phyloP scores from a whole-genome alignment of 2,329 filamentous ascomycete species.

The Aspergillus eucalypticola region DNA sequence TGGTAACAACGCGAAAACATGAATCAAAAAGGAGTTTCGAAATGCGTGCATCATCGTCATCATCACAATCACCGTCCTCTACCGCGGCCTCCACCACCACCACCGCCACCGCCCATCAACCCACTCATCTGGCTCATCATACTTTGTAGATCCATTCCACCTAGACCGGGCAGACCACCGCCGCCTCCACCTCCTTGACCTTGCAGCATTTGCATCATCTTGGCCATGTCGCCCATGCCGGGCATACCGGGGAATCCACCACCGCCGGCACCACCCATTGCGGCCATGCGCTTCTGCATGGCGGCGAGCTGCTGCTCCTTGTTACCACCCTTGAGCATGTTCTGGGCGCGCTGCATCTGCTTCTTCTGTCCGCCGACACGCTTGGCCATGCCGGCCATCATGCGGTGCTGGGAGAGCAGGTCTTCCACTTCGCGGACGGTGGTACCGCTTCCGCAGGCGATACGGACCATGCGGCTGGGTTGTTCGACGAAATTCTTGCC shows the following conservation, averaged over 20 bases:
- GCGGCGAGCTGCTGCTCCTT: slow-evolving; percentile 92
- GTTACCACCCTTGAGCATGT: slow-evolving; percentile 85
- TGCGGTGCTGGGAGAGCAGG: slow-evolving; percentile 92
- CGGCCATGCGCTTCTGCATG: slow-evolving; percentile 93
- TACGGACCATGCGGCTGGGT: slow-evolving; percentile 86
- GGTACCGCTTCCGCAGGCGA: slow-evolving; percentile 87
- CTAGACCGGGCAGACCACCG: slow-evolving; percentile 63
- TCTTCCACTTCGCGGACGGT: slow-evolving; percentile 93
- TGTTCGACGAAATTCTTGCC: slow-evolving; percentile 93
- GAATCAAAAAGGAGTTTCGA: slow-evolving; percentile 20
- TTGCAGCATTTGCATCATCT: slow-evolving; percentile 95
- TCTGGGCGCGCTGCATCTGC: slow-evolving; percentile 93
- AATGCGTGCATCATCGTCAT: not conserved
- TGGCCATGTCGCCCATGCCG: slow-evolving; percentile 84
- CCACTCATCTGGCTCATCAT: slow-evolving; percentile 79
- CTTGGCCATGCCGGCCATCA: slow-evolving; percentile 99
- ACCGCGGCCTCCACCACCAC: slow-evolving; percentile 33
- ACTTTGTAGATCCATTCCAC: slow-evolving; percentile 64
- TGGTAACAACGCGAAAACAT: slow-evolving; percentile 13
- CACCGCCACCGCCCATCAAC: slow-evolving; percentile 51
- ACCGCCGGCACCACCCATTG: slow-evolving; percentile 76
- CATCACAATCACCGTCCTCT: slow-evolving; percentile 32
- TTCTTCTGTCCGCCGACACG: slow-evolving; percentile 98
- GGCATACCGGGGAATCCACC: slow-evolving; percentile 65
- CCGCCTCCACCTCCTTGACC: slow-evolving; percentile 68